Conservation (phyloP, 176 grass and related monocot genomes). For the Rhynchospora breviuscula region DNA sequence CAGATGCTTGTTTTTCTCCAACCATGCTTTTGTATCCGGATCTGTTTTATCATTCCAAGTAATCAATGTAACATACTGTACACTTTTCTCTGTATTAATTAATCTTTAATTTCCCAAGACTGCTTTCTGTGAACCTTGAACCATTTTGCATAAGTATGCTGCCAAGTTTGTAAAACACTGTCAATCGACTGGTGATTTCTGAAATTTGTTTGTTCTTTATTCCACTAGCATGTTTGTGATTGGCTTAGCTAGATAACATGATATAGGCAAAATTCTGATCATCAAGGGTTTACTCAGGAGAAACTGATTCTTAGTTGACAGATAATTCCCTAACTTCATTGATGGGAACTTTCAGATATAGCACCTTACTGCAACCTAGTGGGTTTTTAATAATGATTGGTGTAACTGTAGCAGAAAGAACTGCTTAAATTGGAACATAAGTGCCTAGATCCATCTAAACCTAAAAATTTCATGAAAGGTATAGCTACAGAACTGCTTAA, state of each 20-base stretch:
- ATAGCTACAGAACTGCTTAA: no score
- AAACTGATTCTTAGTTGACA: background rate
- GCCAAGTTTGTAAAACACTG: background rate
- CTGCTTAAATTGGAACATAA: background rate
- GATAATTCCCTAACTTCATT: background rate
- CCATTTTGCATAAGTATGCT: background rate
- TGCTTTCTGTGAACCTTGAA: background rate
- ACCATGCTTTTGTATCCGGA: constrained; percentile 84
- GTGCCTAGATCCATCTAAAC: background rate
- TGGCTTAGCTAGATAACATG: background rate
- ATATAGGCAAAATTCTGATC: background rate
- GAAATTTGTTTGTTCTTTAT: background rate
- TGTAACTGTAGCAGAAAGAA: background rate
- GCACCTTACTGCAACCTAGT: background rate
- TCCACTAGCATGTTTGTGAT: background rate
- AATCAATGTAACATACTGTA: background rate
- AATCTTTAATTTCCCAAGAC: background rate
- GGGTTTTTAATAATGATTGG: background rate
- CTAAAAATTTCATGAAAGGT: no score
- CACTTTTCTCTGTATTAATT: background rate
- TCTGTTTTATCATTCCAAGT: constrained; percentile 40
- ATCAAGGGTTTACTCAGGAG: background rate
- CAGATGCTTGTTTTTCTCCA: constrained; percentile 64
- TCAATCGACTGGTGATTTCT: background rate
- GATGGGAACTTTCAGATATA: background rate